Evolutionary conservation across 2,329 filamentous ascomycete genomes (phyloP).

Genomic region (Alternaria longipes): DNA sequence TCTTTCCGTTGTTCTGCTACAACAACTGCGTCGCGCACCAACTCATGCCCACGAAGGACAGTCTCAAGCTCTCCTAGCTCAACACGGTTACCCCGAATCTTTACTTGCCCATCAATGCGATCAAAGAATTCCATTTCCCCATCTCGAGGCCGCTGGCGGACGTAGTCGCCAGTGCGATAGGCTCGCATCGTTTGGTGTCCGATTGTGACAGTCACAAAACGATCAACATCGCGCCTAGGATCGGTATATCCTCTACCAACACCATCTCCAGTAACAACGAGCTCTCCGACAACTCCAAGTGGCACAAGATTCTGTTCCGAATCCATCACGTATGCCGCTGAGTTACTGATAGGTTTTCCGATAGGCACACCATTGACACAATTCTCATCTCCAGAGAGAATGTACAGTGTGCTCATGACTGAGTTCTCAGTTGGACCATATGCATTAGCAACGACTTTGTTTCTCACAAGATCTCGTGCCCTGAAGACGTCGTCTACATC

Average conservation of each 20-base stretch:
- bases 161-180: slow-evolving; percentile 40
- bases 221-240: slow-evolving; percentile 27
- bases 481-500: slow-evolving; percentile 7
- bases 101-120: slow-evolving; percentile 35
- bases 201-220: neutral
- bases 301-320: slow-evolving; percentile 15
- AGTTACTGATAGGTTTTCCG: slow-evolving; percentile 40
- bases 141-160: slow-evolving; percentile 20
- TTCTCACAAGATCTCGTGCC: slow-evolving; percentile 4
- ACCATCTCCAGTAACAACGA: slow-evolving; percentile 32
- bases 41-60: slow-evolving; percentile 2
- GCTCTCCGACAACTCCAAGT: slow-evolving; percentile 30
- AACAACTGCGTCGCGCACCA: neutral
- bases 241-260: slow-evolving; percentile 21
- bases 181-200: slow-evolving; percentile 26
- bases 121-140: slow-evolving; percentile 26
- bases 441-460: slow-evolving; percentile 16
- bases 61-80: slow-evolving; percentile 37
- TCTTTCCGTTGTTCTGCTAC: neutral
- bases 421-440: slow-evolving; percentile 32
- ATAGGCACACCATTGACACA: slow-evolving; percentile 45
- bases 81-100: slow-evolving; percentile 34
- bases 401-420: slow-evolving; percentile 56
- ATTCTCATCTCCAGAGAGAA: neutral
- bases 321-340: slow-evolving; percentile 12